These are phyloP conservation scores for Aspergillus jensenii DNA, from an alignment of 2,329 filamentous ascomycete species.

Conservation along the genomic window DNA sequence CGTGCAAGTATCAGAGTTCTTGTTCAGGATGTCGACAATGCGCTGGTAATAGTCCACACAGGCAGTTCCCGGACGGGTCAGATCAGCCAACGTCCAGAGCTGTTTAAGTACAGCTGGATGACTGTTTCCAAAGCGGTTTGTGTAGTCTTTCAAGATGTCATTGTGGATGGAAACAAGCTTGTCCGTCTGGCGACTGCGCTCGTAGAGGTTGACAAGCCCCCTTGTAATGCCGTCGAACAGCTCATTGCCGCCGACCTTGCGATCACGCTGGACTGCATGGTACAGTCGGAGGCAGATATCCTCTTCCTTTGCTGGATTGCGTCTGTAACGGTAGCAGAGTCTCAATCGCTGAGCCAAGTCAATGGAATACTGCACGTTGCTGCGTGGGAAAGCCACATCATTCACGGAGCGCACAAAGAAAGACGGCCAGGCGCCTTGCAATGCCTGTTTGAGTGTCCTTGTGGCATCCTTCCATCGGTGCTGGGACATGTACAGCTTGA, in stretches of 20 bases:
- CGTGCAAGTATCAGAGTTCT: conserved; percentile 32
- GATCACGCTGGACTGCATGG: conserved; percentile 28
- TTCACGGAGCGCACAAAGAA: conserved; percentile 47
- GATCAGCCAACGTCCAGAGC: conserved; percentile 36
- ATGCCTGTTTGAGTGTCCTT: conserved; percentile 45
- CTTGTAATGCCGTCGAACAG: conserved; percentile 25
- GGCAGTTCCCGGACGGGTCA: conserved; percentile 34
- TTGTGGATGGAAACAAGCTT: conserved; percentile 36
- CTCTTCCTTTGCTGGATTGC: conserved; percentile 35
- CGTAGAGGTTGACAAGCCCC: conserved; percentile 31
- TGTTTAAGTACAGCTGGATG: conserved; percentile 37
- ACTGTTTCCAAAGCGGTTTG: conserved; percentile 30
- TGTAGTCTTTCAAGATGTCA: conserved; percentile 39
- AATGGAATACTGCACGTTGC: conserved; percentile 45
- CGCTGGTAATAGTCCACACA: conserved; percentile 40
- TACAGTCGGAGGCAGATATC: conserved; percentile 37
- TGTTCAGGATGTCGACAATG: conserved; percentile 38
- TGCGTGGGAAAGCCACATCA: conserved; percentile 45
- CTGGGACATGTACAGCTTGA: conserved; percentile 45
- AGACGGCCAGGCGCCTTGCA: conserved; percentile 48
- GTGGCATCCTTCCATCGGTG: conserved; percentile 50
- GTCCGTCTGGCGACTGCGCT: conserved; percentile 31
- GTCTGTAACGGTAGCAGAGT: conserved; percentile 43
- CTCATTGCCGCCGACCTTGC: conserved; percentile 32
- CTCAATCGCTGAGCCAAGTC: conserved; percentile 49